Base-by-base conservation (phyloP, 176 grass and related monocot genomes). In the Bonia amplexicaulis region DNA sequence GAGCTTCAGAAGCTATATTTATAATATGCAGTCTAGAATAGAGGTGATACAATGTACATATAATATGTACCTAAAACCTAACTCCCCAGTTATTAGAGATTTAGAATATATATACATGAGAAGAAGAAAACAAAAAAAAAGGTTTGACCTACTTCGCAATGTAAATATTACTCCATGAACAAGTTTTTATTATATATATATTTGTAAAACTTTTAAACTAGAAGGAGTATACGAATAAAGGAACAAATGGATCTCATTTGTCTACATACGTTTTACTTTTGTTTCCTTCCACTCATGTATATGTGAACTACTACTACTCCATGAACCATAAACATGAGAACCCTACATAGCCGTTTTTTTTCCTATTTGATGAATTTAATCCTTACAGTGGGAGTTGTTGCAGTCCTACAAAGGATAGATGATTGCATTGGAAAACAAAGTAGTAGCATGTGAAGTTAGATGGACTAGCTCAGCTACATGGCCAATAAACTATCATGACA, bases 401-500 rank as follows among this genome's bases (percentile, higher is more conserved):
- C 82, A 68, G 74, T 60, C 16, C 37, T 35, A 85, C 48, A 47
- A 68, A 69, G 12, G 49, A 78, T 39, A 78, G n/a, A 78, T 29
- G 75, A 89, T 81, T 88, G 65, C 72, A 57, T 72, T 72, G 88
- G 78, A 82, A 72, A 77, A 72, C 33, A 64, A 53, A 71, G 51
- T 35, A 1, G 12, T 51, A 35, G 70, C 80, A 79, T 90, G 80
- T 87, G 84, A 90, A 73, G 57, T 66, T 82, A 66, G 72, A 47
- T 35, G 20, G 26, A 74, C 57, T 73, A 65, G 40, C 58, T 74
- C 40, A 33, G 84, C 67, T 67, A 73, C 59, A 66, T 73, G 27
- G 16, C 66, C 79, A 83, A 60, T 45, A 58, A 78, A 39, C 51
- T 79, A 68, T 73, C 88, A 67, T 87, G 66, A 78, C 66, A 12